Percentiles rank a stretch among this genome's conserved stretches.
Evolutionary conservation across 169 alveolate species (phyloP).

Genomic region (Theileria parva): DNA sequence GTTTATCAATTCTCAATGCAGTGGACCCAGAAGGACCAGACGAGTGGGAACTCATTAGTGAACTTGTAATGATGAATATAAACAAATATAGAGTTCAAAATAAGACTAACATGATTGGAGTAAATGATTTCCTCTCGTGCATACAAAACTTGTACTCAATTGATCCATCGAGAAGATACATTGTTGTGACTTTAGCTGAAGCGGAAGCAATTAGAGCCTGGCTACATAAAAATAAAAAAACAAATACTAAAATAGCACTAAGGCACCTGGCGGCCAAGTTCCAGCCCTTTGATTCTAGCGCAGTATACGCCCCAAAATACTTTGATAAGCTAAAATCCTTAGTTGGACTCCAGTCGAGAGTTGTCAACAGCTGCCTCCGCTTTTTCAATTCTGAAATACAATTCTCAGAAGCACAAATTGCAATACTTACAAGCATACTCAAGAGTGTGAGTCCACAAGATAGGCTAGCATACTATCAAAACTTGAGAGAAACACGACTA

Average conservation of each 20-base stretch:
- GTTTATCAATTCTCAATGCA: slow-evolving; percentile 47
- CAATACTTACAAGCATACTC: slow-evolving; percentile 28
- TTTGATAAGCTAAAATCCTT: slow-evolving; percentile 38
- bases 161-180: slow-evolving; percentile 35
- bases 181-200: slow-evolving; percentile 64
- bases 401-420: slow-evolving; percentile 37
- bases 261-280: slow-evolving; percentile 65
- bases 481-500: slow-evolving; percentile 55
- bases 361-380: slow-evolving; percentile 56
- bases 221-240: slow-evolving; percentile 47
- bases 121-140: slow-evolving; percentile 11
- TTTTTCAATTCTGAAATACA: slow-evolving; percentile 65
- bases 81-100: slow-evolving; percentile 22
- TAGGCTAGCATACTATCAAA: slow-evolving; percentile 36
- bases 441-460: slow-evolving; percentile 32
- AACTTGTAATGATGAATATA: slow-evolving; percentile 17
- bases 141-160: slow-evolving; percentile 32
- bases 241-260: slow-evolving; percentile 31
- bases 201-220: slow-evolving; percentile 70
- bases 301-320: slow-evolving; percentile 32
- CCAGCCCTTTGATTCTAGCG: slow-evolving; percentile 64
- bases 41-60: slow-evolving; percentile 54
- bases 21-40: slow-evolving; percentile 60
- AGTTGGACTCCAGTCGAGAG: slow-evolving; percentile 63
- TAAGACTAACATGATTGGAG: slow-evolving; percentile 39